These are phyloP conservation scores for Malus hybrid DNA, from an alignment of 331 rosid genomes.

Conservation along the genomic window DNA sequence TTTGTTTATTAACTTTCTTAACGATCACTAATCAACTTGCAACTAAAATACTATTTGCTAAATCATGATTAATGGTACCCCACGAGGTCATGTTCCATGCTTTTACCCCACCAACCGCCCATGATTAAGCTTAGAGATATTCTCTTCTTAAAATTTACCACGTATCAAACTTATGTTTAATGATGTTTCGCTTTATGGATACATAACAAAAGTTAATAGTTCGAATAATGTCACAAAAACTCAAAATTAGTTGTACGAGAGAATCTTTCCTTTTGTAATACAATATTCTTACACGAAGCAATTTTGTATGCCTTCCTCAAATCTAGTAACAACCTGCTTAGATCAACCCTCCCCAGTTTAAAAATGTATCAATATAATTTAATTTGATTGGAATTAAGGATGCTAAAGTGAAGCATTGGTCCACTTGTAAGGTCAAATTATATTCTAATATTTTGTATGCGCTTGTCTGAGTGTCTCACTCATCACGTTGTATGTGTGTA, in stretches of 20 bases:
- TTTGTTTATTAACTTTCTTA: conserved; percentile 16
- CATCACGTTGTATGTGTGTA: no score
- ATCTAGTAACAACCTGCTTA: background rate
- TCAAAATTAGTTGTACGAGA: background rate
- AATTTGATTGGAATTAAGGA: background rate
- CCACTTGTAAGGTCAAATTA: background rate
- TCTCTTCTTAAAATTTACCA: no score
- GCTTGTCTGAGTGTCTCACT: no score
- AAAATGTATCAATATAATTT: no score
- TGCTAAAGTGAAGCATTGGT: background rate
- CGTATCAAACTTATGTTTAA: background rate
- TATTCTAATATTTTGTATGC: background rate
- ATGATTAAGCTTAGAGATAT: background rate
- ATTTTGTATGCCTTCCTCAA: background rate
- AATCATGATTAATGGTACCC: conserved; percentile 16
- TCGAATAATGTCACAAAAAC: background rate
- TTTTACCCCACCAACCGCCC: conserved; percentile 7
- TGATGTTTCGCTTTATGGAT: no score
- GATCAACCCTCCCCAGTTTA: background rate
- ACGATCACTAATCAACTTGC: conserved; percentile 23
- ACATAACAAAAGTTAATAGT: no score
- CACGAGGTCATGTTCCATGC: conserved; percentile 46
- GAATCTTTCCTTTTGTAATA: background rate
- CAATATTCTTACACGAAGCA: background rate
- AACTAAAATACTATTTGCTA: conserved; percentile 1